These are phyloP conservation scores for Boletus subparvulus DNA, from an alignment of 768 basidiomycete species.

Conservation along the genomic window DNA sequence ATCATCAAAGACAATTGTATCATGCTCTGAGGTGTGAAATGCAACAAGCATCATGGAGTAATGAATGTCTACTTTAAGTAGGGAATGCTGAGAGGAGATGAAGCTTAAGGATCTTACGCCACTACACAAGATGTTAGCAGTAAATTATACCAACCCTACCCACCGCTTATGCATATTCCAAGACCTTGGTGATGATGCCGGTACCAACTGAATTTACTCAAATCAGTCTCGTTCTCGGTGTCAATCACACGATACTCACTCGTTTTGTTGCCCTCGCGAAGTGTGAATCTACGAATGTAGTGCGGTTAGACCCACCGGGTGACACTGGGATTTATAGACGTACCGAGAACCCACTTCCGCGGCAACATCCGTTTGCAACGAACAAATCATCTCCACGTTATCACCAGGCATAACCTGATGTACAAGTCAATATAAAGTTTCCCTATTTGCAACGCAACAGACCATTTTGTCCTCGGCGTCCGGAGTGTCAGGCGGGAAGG, in stretches of 20 bases:
- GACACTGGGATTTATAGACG: conserved; percentile 6
- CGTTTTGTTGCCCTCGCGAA: conserved; percentile 93
- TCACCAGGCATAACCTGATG: conserved; percentile 93
- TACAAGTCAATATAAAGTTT: neutral
- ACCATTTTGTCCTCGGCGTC: conserved; percentile 89
- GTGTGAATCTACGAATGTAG: conserved; percentile 59
- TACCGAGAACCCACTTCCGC: conserved; percentile 83
- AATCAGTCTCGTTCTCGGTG: conserved; percentile 11
- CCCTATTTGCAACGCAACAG: conserved; percentile 10
- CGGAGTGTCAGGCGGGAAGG: conserved; percentile 82
- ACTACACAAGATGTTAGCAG: conserved; percentile 20
- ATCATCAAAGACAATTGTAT: neutral
- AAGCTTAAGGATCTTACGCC: conserved; percentile 6
- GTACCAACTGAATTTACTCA: conserved; percentile 67
- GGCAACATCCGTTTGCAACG: conserved; percentile 81
- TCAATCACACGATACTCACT: conserved; percentile 44
- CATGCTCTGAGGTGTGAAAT: neutral
- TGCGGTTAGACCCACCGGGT: neutral
- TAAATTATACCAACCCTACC: conserved; percentile 15
- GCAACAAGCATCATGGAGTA: neutral
- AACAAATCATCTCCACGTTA: conserved; percentile 90
- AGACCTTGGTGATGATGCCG: conserved; percentile 87
- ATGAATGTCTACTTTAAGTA: conserved; percentile 8
- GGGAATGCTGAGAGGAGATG: conserved; percentile 26
- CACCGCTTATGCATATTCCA: conserved; percentile 41